Conservation (phyloP, 768 basidiomycete species). For the Pisolithus orientalis region DNA sequence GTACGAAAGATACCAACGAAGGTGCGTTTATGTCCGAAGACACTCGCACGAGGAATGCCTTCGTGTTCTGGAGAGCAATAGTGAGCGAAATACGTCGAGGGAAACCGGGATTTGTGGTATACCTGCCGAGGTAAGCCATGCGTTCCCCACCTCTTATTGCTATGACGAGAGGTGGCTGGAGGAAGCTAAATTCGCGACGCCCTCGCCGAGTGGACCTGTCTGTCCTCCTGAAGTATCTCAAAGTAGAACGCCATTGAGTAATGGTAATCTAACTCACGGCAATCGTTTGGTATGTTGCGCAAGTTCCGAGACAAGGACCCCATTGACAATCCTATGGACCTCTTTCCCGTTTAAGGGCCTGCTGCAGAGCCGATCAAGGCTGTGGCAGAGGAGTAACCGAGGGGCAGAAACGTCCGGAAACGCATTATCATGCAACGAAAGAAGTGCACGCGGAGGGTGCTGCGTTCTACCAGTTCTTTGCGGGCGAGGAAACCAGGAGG, state of each 20-base stretch:
- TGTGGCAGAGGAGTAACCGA: slow-evolving; percentile 67
- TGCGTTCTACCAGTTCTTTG: slow-evolving; percentile 87
- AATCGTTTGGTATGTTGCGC: background rate
- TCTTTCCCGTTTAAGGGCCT: slow-evolving; percentile 87
- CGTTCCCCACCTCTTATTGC: background rate
- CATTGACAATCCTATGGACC: slow-evolving; percentile 69
- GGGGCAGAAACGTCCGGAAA: slow-evolving; percentile 56
- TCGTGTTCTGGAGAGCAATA: slow-evolving; percentile 32
- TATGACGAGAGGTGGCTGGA: slow-evolving; percentile 13
- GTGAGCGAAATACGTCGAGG: slow-evolving; percentile 35
- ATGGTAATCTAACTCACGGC: background rate
- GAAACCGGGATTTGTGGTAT: slow-evolving; percentile 39
- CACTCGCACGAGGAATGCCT: slow-evolving; percentile 33
- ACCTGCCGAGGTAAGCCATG: slow-evolving; percentile 27
- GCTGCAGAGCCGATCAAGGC: slow-evolving; percentile 73
- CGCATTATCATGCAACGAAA: slow-evolving; percentile 75
- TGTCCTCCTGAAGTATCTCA: background rate
- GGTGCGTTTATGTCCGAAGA: slow-evolving; percentile 10
- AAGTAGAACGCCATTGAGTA: background rate
- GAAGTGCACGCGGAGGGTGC: slow-evolving; percentile 89
- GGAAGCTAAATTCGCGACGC: slow-evolving; percentile 10
- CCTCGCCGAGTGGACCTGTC: background rate
- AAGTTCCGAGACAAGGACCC: background rate
- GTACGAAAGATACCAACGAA: background rate
- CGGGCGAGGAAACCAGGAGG: slow-evolving; percentile 70